Evolutionary conservation across 192 early-diverging fungal genomes (phyloP).

Genomic region (Umbelopsis ramanniana): DNA sequence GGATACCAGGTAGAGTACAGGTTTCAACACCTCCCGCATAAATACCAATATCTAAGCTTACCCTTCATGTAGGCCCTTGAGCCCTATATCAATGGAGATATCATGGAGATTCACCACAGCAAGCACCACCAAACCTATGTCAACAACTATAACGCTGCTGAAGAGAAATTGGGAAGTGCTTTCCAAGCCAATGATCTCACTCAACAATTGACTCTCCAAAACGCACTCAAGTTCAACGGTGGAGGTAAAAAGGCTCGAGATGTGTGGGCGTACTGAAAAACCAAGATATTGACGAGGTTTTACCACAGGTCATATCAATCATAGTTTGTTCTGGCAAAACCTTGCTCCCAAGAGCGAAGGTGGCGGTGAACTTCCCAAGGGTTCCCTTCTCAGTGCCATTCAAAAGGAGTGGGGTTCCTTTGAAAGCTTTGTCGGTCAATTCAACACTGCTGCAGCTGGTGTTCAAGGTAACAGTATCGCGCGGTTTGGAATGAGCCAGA

Average conservation of each 20-base stretch:
- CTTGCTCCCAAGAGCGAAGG: slow-evolving; percentile 81
- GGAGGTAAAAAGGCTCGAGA: slow-evolving; percentile 61
- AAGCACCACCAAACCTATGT: slow-evolving; percentile 98
- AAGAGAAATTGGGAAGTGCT: slow-evolving; percentile 84
- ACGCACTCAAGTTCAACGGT: slow-evolving; percentile 89
- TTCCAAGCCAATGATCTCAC: slow-evolving; percentile 70
- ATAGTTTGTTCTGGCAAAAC: slow-evolving; percentile 95
- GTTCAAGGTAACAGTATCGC: slow-evolving; percentile 66
- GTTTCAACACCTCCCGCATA: neutral
- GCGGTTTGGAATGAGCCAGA: neutral
- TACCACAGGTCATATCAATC: slow-evolving; percentile 78
- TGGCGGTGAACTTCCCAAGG: slow-evolving; percentile 76
- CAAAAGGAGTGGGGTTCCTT: slow-evolving; percentile 83
- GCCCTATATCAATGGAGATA: slow-evolving; percentile 91
- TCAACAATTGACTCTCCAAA: slow-evolving; percentile 78
- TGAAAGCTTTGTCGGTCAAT: slow-evolving; percentile 75
- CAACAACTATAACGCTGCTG: slow-evolving; percentile 84
- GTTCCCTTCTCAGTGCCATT: slow-evolving; percentile 75
- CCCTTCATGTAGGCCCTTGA: slow-evolving; percentile 71
- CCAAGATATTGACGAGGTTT: neutral
- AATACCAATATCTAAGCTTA: neutral
- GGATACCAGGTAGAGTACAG: slow-evolving; percentile 68
- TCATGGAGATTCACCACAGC: slow-evolving; percentile 92
- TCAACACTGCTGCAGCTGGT: slow-evolving; percentile 79
- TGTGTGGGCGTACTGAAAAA: neutral